These are phyloP conservation scores for Rhizoctonia solani DNA, from an alignment of 1,284 basidiomycete species.

Conservation along the genomic window DNA sequence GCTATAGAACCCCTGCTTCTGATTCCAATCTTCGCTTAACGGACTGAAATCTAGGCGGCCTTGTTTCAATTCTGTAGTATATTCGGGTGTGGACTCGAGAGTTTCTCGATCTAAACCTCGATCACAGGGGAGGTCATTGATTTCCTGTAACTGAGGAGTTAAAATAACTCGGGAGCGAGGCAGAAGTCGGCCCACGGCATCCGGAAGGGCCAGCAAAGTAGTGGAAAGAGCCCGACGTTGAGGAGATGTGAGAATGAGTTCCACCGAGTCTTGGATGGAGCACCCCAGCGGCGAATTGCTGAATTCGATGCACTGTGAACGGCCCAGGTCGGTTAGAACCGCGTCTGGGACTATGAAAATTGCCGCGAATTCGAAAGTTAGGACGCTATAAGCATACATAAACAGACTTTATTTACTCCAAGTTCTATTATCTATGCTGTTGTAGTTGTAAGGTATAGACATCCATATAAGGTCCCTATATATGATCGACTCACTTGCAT, in stretches of 20 bases:
- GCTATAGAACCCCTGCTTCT: constrained; percentile 24
- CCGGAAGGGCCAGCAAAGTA: constrained; percentile 12
- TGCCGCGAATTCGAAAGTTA: neutral
- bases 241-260: constrained; percentile 20
- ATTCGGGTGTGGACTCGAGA: constrained; percentile 25
- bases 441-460: neutral
- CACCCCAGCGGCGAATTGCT: neutral
- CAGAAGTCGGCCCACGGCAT: constrained; percentile 1
- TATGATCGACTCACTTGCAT: constrained; percentile 17
- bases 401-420: neutral
- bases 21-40: constrained; percentile 26
- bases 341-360: constrained; percentile 12
- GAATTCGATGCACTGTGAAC: constrained; percentile 18
- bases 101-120: constrained; percentile 15
- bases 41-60: constrained; percentile 19
- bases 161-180: constrained; percentile 7
- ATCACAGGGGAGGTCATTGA: constrained; percentile 27
- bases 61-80: constrained; percentile 16
- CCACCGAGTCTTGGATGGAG: constrained; percentile 9
- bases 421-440: neutral
- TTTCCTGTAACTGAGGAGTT: constrained; percentile 27
- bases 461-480: neutral
- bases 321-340: constrained; percentile 13
- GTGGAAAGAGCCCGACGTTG: constrained; percentile 21
- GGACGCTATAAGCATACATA: neutral